Evolutionary conservation across 2,329 filamentous ascomycete species (phyloP).

Genomic region (Diaporthe capsici): DNA sequence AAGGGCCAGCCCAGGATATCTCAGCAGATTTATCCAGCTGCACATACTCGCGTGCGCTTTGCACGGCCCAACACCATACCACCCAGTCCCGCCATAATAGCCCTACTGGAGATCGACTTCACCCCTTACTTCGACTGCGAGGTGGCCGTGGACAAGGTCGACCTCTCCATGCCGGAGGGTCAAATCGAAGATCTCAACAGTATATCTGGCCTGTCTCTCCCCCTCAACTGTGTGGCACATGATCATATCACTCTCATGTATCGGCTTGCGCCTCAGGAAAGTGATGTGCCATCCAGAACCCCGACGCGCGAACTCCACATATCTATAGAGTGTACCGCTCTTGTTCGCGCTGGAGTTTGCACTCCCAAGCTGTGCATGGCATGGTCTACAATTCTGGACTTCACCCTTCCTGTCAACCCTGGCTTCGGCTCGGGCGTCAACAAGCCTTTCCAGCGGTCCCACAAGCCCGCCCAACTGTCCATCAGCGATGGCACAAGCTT

Average conservation of each 20-base stretch:
- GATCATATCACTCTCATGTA: conserved; percentile 85
- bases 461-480: conserved; percentile 75
- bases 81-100: conserved; percentile 73
- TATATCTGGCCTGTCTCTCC: conserved; percentile 64
- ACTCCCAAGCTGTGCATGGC: conserved; percentile 73
- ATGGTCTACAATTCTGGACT: conserved; percentile 79
- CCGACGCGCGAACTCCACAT: conserved; percentile 69
- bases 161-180: conserved; percentile 70
- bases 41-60: conserved; percentile 82
- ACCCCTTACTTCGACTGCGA: conserved; percentile 78
- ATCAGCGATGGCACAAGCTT: conserved; percentile 71
- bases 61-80: conserved; percentile 73
- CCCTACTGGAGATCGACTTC: conserved; percentile 81
- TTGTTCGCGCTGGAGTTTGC: conserved; percentile 69
- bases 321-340: conserved; percentile 71
- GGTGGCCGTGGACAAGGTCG: conserved; percentile 72
- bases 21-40: conserved; percentile 75
- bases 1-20: conserved; percentile 74
- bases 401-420: conserved; percentile 75
- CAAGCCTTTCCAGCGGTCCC: conserved; percentile 72
- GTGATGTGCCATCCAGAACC: conserved; percentile 61
- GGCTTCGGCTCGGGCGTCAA: conserved; percentile 68
- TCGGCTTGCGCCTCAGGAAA: conserved; percentile 68
- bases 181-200: conserved; percentile 70
- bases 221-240: conserved; percentile 75